These are phyloP conservation scores for Phytophthora brassicae DNA, from an alignment of 352 stramenopile genomes.

Conservation along the genomic window DNA sequence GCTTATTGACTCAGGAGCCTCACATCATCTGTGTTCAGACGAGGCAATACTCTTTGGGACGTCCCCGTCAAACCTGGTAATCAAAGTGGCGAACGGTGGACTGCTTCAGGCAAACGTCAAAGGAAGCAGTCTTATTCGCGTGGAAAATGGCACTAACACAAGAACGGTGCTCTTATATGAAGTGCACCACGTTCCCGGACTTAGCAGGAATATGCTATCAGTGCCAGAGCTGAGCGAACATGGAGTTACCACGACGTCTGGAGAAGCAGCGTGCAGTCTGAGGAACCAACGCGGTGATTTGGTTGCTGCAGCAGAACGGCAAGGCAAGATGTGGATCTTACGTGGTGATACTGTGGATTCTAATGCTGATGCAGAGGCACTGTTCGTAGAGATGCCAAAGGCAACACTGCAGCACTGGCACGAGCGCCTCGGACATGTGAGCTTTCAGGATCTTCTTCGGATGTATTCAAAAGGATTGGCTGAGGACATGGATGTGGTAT, in stretches of 20 bases:
- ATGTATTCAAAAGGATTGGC: not conserved
- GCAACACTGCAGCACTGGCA: not conserved
- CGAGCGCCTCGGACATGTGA: not conserved
- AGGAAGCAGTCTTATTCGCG: constrained; percentile 1
- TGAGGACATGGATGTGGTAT: not conserved
- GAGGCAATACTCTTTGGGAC: not conserved
- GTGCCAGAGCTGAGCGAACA: constrained; percentile 1
- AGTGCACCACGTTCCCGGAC: constrained; percentile 1
- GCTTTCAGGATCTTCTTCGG: constrained; percentile 6
- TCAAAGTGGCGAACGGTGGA: constrained; percentile 5
- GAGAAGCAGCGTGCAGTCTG: not conserved
- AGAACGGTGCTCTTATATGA: not conserved
- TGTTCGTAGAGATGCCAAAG: not conserved
- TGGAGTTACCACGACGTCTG: constrained; percentile 3
- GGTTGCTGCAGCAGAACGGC: not conserved
- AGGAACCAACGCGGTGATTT: not conserved
- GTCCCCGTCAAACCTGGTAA: not conserved
- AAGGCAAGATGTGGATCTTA: not conserved
- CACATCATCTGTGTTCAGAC: constrained; percentile 4
- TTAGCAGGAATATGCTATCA: not conserved
- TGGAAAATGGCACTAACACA: not conserved
- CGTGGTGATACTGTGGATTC: not conserved
- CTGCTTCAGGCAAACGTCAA: not conserved
- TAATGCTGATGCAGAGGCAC: not conserved
- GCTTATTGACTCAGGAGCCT: not conserved